phyloP scores from a whole-genome alignment of 495 filamentous ascomycete species.

The Penicillium subrubescens region DNA sequence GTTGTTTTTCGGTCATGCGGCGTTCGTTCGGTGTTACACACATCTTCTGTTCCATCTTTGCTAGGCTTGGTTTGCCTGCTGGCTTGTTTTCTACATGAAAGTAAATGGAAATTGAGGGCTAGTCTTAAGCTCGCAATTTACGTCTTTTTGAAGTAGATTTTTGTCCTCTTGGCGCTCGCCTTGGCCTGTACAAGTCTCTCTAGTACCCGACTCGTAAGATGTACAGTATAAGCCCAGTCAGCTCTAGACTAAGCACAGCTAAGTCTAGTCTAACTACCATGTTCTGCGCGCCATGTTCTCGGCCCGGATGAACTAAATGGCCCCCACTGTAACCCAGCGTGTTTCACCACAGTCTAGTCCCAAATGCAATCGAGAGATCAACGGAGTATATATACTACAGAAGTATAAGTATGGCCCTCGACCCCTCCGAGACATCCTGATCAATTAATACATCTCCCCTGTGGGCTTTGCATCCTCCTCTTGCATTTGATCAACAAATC shows the following conservation, averaged over 20 bases:
- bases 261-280: not conserved
- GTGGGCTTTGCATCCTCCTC: not conserved
- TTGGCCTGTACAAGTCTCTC: not conserved
- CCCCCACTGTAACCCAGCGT: not conserved
- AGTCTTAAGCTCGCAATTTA: not conserved
- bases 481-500: not conserved
- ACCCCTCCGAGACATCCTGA: not conserved
- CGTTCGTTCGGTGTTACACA: conserved; percentile 33
- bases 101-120: conserved; percentile 9
- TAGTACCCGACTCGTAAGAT: not conserved
- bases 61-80: conserved; percentile 21
- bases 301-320: not conserved
- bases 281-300: not conserved
- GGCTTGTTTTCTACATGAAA: conserved; percentile 15
- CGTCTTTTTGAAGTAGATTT: not conserved
- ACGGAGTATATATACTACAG: not conserved
- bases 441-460: not conserved
- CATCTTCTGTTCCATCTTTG: conserved; percentile 23
- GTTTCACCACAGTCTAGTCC: not conserved
- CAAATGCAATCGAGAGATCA: not conserved
- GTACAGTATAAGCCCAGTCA: not conserved
- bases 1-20: conserved; percentile 23
- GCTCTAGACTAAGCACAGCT: not conserved
- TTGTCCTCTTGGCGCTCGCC: not conserved
- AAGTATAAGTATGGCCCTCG: not conserved